Base-by-base conservation (phyloP, 2,329 filamentous ascomycete genomes). In the Paramyrothecium sp. region DNA sequence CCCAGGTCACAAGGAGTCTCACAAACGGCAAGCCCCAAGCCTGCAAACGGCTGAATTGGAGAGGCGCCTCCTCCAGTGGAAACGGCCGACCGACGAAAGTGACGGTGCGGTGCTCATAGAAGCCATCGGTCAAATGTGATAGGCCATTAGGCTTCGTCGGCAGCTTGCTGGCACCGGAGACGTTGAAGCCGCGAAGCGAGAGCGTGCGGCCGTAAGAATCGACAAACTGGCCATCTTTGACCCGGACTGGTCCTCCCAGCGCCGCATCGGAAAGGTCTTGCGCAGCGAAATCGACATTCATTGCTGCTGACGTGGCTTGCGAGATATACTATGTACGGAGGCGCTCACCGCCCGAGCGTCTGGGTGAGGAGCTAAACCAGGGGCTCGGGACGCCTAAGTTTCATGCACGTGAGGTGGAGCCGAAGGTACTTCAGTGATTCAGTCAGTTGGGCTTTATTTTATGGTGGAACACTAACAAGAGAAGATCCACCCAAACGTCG, bases 1-100 rank as follows among this genome's bases (percentile, higher is more conserved):
- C 75, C 75, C 75, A 77, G 3, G 73, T 75, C n/a, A 77, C 73
- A 13, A 77, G 72, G 54, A 77, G 66, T 23, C 75, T 69, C 13
- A 76, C 65, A 22, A 77, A 61, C 30, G 74, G 71, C 38, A 74
- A 58, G 0, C 75, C 75, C 75, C 75, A 77, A 34, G 70, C 67
- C 51, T 64, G 69, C 26, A 77, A 64, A 2, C 73, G 66, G 19
- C 67, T 62, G 54, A 76, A 75, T 54, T 77, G 75, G 33, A 75
- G 64, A 22, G 68, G 71, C 5, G 75, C 75, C 41, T 76, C 71
- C 19, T 70, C 68, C 0, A 75, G 62, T 0, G 69, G 70, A 48
- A 77, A 77, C 1, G 75, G 75, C 10, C 73, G 62, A 0, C 75
- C 75, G 5, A 68, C 57, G 54, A 77, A 77, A 8, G 70, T 75